Evolutionary conservation across 805 yeast species (phyloP), one percentile per base, ranked within the genome.

Genomic region (Debaryomyces maramus): DNA sequence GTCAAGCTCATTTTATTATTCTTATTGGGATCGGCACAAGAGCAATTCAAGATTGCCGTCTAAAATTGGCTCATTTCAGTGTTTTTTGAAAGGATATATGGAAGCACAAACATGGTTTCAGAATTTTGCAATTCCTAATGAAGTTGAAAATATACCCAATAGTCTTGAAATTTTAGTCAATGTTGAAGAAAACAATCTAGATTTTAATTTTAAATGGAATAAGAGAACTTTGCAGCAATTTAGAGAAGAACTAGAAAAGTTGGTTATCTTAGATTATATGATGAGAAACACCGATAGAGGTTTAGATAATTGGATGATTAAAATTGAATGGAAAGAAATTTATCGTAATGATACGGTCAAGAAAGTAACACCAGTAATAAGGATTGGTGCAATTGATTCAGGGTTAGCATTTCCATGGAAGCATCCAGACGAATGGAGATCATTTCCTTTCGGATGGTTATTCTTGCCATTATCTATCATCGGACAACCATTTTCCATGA

Each of bases 321-420:
- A 70, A 40, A 49, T 81, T 13, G 73, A 70, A n/a, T 75, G 80
- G 74, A 45, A 51, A 13, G 48, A 54, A 22, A 47, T 51, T 5
- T 28, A 15, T 6, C 18, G 29, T 14, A 15, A 24, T 22, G 13
- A 27, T 13, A 17, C 11, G 6, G 7, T 11, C 10, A 41, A 41
- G 13, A 36, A 32, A 9, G 26, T 46, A 29, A 32, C 46, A 11
- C 83, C 83, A 0, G 40, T 29, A 1, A 43, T 84, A 10, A 70
- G 65, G 36, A 67, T 84, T 21, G 88, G 87, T 2, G 91, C 90
- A 0, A 84, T 84, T 32, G 90, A 84, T 51, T 81, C 86, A 11
- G 89, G 89, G 0, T 64, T 84, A 21, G 72, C 89, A 0, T 83
- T 81, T 50, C 90, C 91, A 4, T 84, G 88, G 88, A 83, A 84